Evolutionary conservation across 176 grass and related monocot genomes (phyloP).

Genomic region (Rhipidocladum racemiflorum): DNA sequence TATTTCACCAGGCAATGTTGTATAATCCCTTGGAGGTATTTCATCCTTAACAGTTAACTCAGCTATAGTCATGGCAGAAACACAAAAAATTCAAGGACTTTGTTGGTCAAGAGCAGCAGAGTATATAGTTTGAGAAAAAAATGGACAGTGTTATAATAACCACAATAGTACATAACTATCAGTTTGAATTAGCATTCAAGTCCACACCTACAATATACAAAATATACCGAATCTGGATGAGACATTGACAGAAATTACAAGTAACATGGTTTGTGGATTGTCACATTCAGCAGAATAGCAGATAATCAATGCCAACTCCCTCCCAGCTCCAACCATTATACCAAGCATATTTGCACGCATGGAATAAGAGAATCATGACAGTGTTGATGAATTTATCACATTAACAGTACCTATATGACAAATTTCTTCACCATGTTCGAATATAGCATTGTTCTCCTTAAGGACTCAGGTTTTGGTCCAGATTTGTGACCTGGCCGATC

Average conservation of each 20-base stretch:
- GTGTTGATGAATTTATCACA: too few species aligned
- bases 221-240: background rate
- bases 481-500: too few species aligned
- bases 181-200: conserved; percentile 12
- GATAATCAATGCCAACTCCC: too few species aligned
- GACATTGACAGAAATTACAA: background rate
- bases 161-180: background rate
- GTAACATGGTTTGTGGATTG: too few species aligned
- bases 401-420: too few species aligned
- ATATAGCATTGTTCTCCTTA: too few species aligned
- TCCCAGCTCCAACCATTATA: too few species aligned
- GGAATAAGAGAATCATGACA: too few species aligned
- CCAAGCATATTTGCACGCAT: too few species aligned
- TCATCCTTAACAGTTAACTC: background rate
- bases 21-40: conserved; percentile 36
- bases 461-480: too few species aligned
- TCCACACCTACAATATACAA: background rate
- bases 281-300: too few species aligned
- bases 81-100: conserved; percentile 32
- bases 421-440: too few species aligned
- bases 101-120: background rate
- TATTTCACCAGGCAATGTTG: conserved; percentile 13
- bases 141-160: background rate
- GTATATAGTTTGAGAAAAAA: conserved; percentile 1
- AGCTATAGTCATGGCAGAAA: conserved; percentile 28